Conservation (phyloP, 2,329 filamentous ascomycete genomes). For the Penicillium vulpinum region DNA sequence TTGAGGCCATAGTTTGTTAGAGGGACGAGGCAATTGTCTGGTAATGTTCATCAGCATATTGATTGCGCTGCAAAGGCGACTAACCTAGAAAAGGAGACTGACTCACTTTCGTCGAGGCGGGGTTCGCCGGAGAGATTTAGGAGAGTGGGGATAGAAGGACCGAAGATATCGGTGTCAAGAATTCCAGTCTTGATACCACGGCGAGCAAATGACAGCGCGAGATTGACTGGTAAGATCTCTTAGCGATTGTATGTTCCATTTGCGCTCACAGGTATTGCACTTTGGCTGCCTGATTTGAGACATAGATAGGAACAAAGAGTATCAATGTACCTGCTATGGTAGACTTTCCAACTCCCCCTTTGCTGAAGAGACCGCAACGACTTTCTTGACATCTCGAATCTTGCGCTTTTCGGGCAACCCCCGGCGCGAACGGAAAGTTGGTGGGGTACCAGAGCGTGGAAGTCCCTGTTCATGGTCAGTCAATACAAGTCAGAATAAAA, state of each 20-base stretch:
- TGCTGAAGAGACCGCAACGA: constrained; percentile 95
- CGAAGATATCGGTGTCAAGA: constrained; percentile 94
- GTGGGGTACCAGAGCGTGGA: constrained; percentile 70
- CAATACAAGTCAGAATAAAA: not conserved
- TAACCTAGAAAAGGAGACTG: constrained; percentile 34
- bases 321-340: constrained; percentile 71
- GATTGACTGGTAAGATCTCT: constrained; percentile 56
- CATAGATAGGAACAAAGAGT: not conserved
- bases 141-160: constrained; percentile 88
- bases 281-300: not conserved
- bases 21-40: constrained; percentile 66
- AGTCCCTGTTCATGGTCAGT: constrained; percentile 64
- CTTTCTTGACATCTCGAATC: constrained; percentile 81
- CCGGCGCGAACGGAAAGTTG: constrained; percentile 70
- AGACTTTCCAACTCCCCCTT: constrained; percentile 99
- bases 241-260: not conserved
- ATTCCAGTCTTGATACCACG: constrained; percentile 81
- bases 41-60: constrained; percentile 10
- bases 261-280: not conserved
- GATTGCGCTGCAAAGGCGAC: not conserved
- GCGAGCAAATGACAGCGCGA: constrained; percentile 82
- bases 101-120: constrained; percentile 68
- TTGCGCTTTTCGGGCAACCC: constrained; percentile 77
- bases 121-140: constrained; percentile 80
- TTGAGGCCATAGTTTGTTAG: constrained; percentile 93